Evolutionary conservation across 768 basidiomycete genomes (phyloP), one percentile per base, ranked within the genome.

Genomic region (Rhizopogon roseolus): DNA sequence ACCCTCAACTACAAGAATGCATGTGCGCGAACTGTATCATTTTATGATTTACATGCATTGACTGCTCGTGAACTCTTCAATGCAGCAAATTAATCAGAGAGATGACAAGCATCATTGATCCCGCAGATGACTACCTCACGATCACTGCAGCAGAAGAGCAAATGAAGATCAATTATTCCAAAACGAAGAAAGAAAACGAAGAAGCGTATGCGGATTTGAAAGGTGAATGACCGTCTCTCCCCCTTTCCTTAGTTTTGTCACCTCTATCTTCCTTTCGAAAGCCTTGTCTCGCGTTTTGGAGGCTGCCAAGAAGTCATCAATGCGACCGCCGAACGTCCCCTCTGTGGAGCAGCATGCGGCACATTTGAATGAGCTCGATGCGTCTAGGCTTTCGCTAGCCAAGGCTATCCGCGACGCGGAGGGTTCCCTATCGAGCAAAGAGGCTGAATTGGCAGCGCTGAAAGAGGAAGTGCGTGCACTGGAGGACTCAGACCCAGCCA

Each of bases 351-450:
- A 78, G 3, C 87, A 91, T 60, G 73, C 77, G 1, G 71, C 78
- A 5, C 74, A 73, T 14, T 66, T 91, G 43, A 86, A 89, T 58
- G 79, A 84, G 49, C 76, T 89, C 1, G 88, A 91, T 55, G 73
- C 66, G 38, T 78, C 76, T 6, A 79, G 81, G 32, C 66, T 90
- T 43, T 81, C 85, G 14, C 75, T 90, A 14, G 82, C 78, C 22
- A 92, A 92, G 62, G 80, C 85, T 5, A 86, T 90, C 57, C 84
- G 85, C 49, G 88, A 90, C 58, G 75, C 78, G 1, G 88, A 92
- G 69, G 77, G 80, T 39, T 66, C 81, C 43, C 66, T 87, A 6
- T 81, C 82, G 6, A 81, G 78, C 60, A 84, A 82, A 60, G 87
- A 91, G 60, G 84, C 81, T 2, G 87, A 89, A 62, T 77, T 90